phyloP scores from a whole-genome alignment of 73 alveolate genomes.

The Stentor coeruleus region DNA sequence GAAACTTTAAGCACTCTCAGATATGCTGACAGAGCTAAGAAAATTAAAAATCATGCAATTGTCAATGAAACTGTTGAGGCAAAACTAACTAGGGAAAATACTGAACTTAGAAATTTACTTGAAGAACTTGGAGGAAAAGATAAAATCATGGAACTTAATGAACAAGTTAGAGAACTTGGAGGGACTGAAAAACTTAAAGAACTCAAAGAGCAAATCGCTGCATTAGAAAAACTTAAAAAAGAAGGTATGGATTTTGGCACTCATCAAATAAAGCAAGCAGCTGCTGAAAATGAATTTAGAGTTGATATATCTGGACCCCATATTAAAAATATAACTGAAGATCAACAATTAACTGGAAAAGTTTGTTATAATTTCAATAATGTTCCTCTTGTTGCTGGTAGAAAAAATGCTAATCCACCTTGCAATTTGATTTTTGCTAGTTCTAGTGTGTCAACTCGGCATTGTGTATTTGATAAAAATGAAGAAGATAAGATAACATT shows the following conservation, averaged over 20 bases:
- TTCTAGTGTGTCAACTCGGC: constrained; percentile 64
- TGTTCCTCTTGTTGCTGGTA: not conserved
- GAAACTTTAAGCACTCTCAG: constrained; percentile 81
- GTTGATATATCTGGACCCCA: constrained; percentile 52
- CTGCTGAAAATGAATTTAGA: constrained; percentile 38
- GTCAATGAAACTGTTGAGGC: too few species aligned
- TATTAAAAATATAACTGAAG: constrained; percentile 83
- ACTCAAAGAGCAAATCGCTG: constrained; percentile 39
- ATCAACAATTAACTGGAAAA: constrained; percentile 42
- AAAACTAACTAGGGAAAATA: constrained; percentile 90
- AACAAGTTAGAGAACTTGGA: constrained; percentile 78
- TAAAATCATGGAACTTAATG: constrained; percentile 81
- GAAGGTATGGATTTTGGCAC: not conserved
- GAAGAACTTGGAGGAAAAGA: constrained; percentile 57
- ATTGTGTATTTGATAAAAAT: constrained; percentile 53
- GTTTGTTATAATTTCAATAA: not conserved
- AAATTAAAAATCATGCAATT: constrained; percentile 53
- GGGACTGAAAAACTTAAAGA: not conserved
- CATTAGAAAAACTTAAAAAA: not conserved
- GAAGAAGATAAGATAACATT: constrained; percentile 50
- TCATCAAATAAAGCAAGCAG: not conserved
- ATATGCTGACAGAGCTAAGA: constrained; percentile 70
- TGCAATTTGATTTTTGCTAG: constrained; percentile 51
- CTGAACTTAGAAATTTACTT: constrained; percentile 65
- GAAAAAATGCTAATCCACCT: not conserved